Conservation (phyloP, 75 land plant species). For the Cupressus sempervirens region DNA sequence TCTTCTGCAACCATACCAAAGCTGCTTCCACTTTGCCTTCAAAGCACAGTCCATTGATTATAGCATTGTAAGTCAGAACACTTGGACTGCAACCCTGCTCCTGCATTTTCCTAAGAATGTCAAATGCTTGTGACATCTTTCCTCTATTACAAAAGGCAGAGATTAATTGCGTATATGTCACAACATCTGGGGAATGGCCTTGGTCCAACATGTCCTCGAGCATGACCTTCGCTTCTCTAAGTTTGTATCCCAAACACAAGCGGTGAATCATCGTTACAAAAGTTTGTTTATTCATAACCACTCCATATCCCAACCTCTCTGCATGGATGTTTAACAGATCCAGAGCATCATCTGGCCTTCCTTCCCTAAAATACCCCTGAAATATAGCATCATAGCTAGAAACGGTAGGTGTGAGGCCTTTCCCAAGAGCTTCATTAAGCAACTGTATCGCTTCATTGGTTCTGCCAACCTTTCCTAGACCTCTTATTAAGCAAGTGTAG, state of each 20-base stretch:
- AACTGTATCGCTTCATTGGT: slow-evolving; percentile 47
- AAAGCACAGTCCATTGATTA: slow-evolving; percentile 65
- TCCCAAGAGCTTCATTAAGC: slow-evolving; percentile 38
- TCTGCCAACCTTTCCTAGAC: slow-evolving; percentile 59
- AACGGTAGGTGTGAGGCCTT: slow-evolving; percentile 41
- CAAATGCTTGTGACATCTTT: slow-evolving; percentile 44
- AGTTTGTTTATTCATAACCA: slow-evolving; percentile 31
- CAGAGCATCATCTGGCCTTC: slow-evolving; percentile 50
- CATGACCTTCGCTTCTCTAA: slow-evolving; percentile 30
- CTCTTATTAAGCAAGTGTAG: slow-evolving; percentile 59
- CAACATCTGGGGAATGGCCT: slow-evolving; percentile 39
- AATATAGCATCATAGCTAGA: slow-evolving; percentile 46
- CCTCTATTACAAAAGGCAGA: slow-evolving; percentile 53
- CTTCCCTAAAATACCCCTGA: slow-evolving; percentile 52
- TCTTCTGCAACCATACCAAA: slow-evolving; percentile 24
- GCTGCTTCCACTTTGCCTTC: slow-evolving; percentile 65
- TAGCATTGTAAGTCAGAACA: slow-evolving; percentile 47
- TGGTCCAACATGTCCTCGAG: slow-evolving; percentile 33
- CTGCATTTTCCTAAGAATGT: slow-evolving; percentile 55
- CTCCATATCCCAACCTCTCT: slow-evolving; percentile 5
- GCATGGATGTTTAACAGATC: slow-evolving; percentile 26
- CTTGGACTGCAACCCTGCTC: slow-evolving; percentile 28
- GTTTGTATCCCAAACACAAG: slow-evolving; percentile 34
- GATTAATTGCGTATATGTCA: slow-evolving; percentile 44
- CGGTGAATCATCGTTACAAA: slow-evolving; percentile 36